These are phyloP conservation scores for Didymellaceae sp. DNA, from an alignment of 2,329 filamentous ascomycete genomes.

Conservation along the genomic window DNA sequence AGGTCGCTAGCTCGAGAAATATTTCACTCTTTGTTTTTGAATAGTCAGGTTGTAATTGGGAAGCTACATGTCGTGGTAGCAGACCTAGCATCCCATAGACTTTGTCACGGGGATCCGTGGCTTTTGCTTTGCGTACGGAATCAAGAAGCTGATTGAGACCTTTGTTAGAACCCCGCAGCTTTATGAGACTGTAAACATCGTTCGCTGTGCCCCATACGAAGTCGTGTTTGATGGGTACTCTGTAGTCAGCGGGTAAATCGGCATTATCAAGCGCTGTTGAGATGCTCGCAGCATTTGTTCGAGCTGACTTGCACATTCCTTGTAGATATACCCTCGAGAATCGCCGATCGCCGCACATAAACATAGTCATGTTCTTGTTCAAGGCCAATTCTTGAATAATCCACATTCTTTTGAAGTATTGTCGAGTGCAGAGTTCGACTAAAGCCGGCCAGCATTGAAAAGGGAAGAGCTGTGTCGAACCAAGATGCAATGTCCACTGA, in stretches of 20 bases:
- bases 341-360: not conserved
- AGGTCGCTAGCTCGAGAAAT: not conserved
- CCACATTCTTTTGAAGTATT: conserved; percentile 5
- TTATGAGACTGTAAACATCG: not conserved
- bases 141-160: not conserved
- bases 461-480: not conserved
- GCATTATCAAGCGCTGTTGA: not conserved
- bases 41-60: not conserved
- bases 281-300: not conserved
- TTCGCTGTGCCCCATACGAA: not conserved
- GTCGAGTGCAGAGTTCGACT: not conserved
- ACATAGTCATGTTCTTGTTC: not conserved
- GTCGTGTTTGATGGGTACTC: not conserved
- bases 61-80: not conserved
- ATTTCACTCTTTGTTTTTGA: not conserved
- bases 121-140: not conserved
- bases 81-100: not conserved
- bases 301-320: not conserved
- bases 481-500: not conserved
- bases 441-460: not conserved
- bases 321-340: not conserved
- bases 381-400: conserved; percentile 5
- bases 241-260: too few species aligned
- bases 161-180: not conserved
- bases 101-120: not conserved